These are phyloP conservation scores for Phytophthora fragariae DNA, from an alignment of 352 stramenopile genomes.

Conservation along the genomic window DNA sequence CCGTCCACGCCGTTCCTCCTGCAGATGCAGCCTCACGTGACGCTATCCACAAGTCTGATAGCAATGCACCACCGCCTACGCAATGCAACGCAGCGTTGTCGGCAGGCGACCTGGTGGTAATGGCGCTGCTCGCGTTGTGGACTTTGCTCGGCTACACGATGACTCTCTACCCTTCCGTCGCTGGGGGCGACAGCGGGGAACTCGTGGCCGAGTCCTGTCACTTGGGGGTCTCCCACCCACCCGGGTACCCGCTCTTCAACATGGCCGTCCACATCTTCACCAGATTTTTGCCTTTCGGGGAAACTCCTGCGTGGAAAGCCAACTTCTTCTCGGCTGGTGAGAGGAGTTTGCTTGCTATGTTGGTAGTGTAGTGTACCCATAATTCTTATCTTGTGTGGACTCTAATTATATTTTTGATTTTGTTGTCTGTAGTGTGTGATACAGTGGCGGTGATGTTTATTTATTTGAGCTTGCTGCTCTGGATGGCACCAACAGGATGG, in stretches of 20 bases:
- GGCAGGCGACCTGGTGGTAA: constrained; percentile 10
- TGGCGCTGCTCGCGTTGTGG: constrained; percentile 21
- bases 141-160: constrained; percentile 72
- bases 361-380: too few species aligned
- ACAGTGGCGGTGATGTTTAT: constrained; percentile 59
- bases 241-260: constrained; percentile 95
- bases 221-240: constrained; percentile 93
- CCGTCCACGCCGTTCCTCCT: constrained; percentile 22
- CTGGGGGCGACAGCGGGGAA: constrained; percentile 92
- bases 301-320: constrained; percentile 78
- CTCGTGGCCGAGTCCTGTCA: constrained; percentile 95
- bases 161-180: constrained; percentile 88
- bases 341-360: background rate
- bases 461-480: constrained; percentile 63
- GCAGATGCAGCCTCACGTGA: background rate
- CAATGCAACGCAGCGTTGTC: constrained; percentile 10
- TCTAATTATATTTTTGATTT: background rate
- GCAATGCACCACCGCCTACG: background rate
- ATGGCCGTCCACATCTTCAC: constrained; percentile 85
- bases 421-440: constrained; percentile 56
- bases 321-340: constrained; percentile 91
- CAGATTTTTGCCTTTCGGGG: constrained; percentile 38
- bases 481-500: constrained; percentile 36
- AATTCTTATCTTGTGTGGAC: background rate
- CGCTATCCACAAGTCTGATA: background rate